These are phyloP conservation scores for Ceratobasidium sp. DNA, from an alignment of 1,284 basidiomycete genomes.

Conservation along the genomic window DNA sequence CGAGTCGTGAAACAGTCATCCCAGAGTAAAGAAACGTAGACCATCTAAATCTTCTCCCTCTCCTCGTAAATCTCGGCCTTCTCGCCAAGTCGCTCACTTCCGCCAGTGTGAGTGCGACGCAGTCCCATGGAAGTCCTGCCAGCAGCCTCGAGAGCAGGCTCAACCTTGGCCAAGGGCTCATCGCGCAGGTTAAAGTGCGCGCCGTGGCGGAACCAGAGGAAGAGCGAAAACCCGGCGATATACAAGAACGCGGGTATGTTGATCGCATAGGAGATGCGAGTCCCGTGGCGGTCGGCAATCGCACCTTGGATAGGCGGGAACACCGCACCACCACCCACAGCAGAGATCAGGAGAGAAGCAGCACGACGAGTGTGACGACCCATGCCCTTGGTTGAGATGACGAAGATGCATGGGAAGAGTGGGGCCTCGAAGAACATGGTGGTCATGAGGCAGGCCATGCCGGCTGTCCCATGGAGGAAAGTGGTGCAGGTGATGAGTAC, in stretches of 20 bases:
- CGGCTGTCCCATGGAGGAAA: slow-evolving; percentile 50
- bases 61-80: slow-evolving; percentile 26
- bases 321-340: slow-evolving; percentile 54
- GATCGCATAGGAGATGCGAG: slow-evolving; percentile 50
- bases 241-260: slow-evolving; percentile 52
- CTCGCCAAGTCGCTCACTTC: slow-evolving; percentile 16
- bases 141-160: slow-evolving; percentile 24
- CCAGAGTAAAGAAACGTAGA: neutral
- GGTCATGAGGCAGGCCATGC: slow-evolving; percentile 54
- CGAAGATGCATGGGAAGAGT: slow-evolving; percentile 50
- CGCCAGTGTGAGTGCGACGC: slow-evolving; percentile 1
- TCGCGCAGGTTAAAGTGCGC: slow-evolving; percentile 25
- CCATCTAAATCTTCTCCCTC: slow-evolving; percentile 19
- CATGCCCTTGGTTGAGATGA: slow-evolving; percentile 52
- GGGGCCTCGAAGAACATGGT: slow-evolving; percentile 56
- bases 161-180: slow-evolving; percentile 25
- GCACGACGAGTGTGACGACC: slow-evolving; percentile 55
- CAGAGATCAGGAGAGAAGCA: slow-evolving; percentile 52
- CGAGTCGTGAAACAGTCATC: neutral
- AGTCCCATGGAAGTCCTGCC: slow-evolving; percentile 15
- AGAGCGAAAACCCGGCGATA: slow-evolving; percentile 49
- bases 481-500: slow-evolving; percentile 52
- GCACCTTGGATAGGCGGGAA: slow-evolving; percentile 53
- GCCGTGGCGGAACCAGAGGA: slow-evolving; percentile 45
- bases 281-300: slow-evolving; percentile 43